These are phyloP conservation scores for Sarcocystis neurona DNA, from an alignment of 169 alveolate species.

Conservation along the genomic window DNA sequence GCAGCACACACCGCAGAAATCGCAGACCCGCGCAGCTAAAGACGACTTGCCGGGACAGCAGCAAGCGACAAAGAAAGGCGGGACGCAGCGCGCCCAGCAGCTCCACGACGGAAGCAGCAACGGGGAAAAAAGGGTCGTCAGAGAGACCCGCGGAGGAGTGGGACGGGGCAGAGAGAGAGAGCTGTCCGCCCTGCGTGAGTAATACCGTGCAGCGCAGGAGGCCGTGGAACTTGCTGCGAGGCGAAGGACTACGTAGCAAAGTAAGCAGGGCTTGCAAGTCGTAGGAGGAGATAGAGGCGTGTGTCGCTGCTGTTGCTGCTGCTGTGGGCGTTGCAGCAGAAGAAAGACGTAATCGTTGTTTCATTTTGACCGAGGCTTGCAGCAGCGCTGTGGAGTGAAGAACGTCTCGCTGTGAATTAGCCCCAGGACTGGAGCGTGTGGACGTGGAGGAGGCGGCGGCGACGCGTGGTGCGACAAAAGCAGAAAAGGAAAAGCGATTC, in stretches of 20 bases:
- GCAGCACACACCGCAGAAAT: no score
- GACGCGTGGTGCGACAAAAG: no score
- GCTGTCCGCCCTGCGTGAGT: not conserved
- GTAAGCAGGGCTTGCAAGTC: not conserved
- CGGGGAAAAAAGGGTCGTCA: not conserved
- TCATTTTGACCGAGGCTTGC: no score
- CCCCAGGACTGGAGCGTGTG: no score
- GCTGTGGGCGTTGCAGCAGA: no score
- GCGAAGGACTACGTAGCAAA: constrained; percentile 7
- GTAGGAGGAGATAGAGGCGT: no score
- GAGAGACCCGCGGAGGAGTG: not conserved
- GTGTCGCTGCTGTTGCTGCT: no score
- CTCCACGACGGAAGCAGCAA: not conserved
- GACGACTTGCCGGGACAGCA: not conserved
- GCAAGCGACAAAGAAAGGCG: not conserved
- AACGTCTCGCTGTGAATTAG: no score
- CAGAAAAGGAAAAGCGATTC: no score
- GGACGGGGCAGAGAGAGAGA: not conserved
- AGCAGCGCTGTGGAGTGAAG: no score
- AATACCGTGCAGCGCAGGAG: constrained; percentile 6
- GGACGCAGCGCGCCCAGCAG: constrained; percentile 5
- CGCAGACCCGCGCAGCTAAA: not conserved
- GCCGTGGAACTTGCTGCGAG: constrained; percentile 11
- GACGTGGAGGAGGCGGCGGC: no score
- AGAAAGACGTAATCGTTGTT: no score